These are phyloP conservation scores for Xerocomus spinulosus DNA, from an alignment of 768 basidiomycete species.

Conservation along the genomic window DNA sequence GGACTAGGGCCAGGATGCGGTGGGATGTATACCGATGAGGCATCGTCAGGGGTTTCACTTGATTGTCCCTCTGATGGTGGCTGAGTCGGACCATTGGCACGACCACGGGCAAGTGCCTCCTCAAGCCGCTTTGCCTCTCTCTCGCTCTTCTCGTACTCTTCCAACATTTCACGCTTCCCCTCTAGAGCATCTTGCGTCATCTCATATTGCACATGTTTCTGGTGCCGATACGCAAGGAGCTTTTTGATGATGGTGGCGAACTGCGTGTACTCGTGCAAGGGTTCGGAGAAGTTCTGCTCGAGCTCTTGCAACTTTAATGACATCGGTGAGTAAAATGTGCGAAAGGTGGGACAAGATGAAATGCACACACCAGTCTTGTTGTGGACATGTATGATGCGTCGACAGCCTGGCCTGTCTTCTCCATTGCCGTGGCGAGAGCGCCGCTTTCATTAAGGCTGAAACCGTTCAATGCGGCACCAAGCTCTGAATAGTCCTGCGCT, in stretches of 20 bases:
- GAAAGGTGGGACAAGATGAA: conserved; percentile 1
- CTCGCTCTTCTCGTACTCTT: conserved; percentile 90
- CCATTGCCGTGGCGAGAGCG: conserved; percentile 74
- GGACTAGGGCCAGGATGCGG: conserved; percentile 80
- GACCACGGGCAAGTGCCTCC: conserved; percentile 71
- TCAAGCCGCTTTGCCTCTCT: conserved; percentile 85
- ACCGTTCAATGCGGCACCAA: conserved; percentile 89
- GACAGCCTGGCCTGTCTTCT: conserved; percentile 95
- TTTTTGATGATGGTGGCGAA: conserved; percentile 95
- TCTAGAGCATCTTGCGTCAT: conserved; percentile 92
- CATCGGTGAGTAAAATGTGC: conserved; percentile 6
- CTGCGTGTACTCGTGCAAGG: conserved; percentile 91
- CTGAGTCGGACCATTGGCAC: conserved; percentile 27
- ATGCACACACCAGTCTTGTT: conserved; percentile 66
- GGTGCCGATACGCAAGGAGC: conserved; percentile 89
- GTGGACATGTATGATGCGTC: conserved; percentile 94
- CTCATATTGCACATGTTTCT: conserved; percentile 97
- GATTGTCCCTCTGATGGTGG: conserved; percentile 30
- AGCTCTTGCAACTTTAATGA: conserved; percentile 77
- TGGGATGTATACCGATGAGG: conserved; percentile 53
- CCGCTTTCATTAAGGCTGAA: conserved; percentile 86
- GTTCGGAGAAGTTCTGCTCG: conserved; percentile 94
- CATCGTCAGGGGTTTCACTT: conserved; percentile 36
- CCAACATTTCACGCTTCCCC: conserved; percentile 75
- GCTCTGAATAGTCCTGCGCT: conserved; percentile 83